Conservation (phyloP, 768 basidiomycete genomes). For the Brasilioporus rufonigricans region DNA sequence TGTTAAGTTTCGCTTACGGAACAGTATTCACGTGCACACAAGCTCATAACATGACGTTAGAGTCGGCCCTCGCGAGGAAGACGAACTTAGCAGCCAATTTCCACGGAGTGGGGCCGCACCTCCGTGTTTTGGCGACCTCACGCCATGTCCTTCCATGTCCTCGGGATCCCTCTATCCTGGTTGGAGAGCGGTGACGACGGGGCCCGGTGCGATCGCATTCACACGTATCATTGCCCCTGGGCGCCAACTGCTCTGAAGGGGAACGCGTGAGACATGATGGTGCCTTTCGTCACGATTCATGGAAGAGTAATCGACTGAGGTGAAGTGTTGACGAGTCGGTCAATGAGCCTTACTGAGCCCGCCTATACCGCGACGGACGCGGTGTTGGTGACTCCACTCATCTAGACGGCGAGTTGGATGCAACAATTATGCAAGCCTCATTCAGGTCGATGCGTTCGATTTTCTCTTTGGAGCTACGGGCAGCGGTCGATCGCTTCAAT, state of each 20-base stretch:
- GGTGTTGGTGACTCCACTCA: constrained; percentile 21
- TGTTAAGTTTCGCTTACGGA: not conserved
- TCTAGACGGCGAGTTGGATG: too few species aligned
- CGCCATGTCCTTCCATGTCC: constrained; percentile 53
- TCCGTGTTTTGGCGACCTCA: constrained; percentile 49
- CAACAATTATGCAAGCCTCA: too few species aligned
- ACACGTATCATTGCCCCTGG: constrained; percentile 60
- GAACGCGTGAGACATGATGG: constrained; percentile 56
- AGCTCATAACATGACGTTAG: constrained; percentile 40
- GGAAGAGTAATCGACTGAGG: constrained; percentile 48
- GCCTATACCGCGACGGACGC: constrained; percentile 54
- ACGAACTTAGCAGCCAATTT: constrained; percentile 54
- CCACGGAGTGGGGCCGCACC: constrained; percentile 49
- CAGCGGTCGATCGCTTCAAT: too few species aligned
- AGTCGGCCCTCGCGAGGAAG: constrained; percentile 47
- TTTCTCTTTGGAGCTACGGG: too few species aligned
- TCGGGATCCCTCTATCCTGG: constrained; percentile 52
- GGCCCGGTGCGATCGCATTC: constrained; percentile 51
- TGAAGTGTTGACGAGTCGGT: constrained; percentile 5
- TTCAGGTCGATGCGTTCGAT: too few species aligned
- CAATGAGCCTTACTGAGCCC: constrained; percentile 28
- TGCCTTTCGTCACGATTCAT: constrained; percentile 67
- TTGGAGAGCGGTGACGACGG: constrained; percentile 58
- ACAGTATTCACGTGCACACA: constrained; percentile 35
- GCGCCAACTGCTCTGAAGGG: constrained; percentile 49